Percentiles rank a stretch among this genome's conserved stretches.
These are phyloP conservation scores for Helianthus tuberosus DNA, from an alignment of 129 eudicot species.

Conservation along the genomic window DNA sequence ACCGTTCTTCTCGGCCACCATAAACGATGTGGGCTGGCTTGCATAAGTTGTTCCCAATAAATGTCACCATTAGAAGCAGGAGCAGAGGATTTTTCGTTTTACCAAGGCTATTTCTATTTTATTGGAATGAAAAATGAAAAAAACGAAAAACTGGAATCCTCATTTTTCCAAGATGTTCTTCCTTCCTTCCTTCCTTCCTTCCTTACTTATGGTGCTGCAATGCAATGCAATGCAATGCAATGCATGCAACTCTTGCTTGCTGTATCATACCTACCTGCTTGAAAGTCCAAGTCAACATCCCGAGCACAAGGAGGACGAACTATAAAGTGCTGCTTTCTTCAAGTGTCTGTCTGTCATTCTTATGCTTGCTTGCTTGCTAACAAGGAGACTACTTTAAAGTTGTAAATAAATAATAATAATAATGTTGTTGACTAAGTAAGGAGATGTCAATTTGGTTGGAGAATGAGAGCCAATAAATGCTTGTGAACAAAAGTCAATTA, in stretches of 20 bases:
- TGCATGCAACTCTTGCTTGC: conserved; percentile 37
- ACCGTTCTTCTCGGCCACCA: conserved; percentile 33
- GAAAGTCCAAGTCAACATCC: conserved; percentile 6
- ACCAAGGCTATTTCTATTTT: conserved; percentile 39
- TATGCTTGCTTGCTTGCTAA: conserved; percentile 8
- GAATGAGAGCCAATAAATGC: no score
- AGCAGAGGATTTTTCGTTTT: conserved; percentile 42
- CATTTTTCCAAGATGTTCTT: no score
- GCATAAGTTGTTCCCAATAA: conserved; percentile 25
- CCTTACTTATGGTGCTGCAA: conserved; percentile 49
- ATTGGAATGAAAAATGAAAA: conserved; percentile 36
- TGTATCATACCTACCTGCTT: conserved; percentile 31
- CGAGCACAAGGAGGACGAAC: conserved; percentile 25
- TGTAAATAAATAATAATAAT: conserved; percentile 12
- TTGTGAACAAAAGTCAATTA: no score
- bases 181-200: no score
- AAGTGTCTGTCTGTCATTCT: not conserved
- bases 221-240: no score
- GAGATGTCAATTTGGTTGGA: not conserved
- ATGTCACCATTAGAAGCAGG: conserved; percentile 28
- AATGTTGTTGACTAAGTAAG: not conserved
- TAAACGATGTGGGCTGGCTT: conserved; percentile 24
- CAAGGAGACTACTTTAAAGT: conserved; percentile 6
- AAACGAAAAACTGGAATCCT: conserved; percentile 8
- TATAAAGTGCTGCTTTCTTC: conserved; percentile 22